Base-by-base conservation (phyloP, 1,284 basidiomycete genomes). In the Sanguinoderma infundibulare region DNA sequence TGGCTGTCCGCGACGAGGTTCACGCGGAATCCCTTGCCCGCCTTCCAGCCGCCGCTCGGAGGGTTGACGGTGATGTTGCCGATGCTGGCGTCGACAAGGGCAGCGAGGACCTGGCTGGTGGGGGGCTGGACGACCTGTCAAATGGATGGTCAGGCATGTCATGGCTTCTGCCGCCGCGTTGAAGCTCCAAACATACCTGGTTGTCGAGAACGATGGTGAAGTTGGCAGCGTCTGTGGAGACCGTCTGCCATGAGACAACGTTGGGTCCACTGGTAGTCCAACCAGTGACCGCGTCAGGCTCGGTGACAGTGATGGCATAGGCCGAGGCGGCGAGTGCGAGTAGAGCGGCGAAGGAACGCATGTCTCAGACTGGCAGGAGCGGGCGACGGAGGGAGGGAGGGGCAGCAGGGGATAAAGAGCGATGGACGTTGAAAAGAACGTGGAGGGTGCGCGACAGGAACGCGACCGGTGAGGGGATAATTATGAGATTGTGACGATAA, bases 141-240 rank as follows among this genome's bases (percentile, higher is more conserved):
- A 14, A 22, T 6, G 28, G 15, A 44, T 9, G 14, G 17, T 53
- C 3, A 32, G 46, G n/a, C 12, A 32, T 32, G 30, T 15, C 7
- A 5, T 17, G 10, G 7, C 6, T 32, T 49, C 3, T 49, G 9
- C 17, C 28, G n/a, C n/a, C n/a, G n/a, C n/a, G n/a, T 14, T 26
- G 30, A 20, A 22, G n/a, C 4, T 5, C 10, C 15, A 8, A 15
- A 44, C 80, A 65, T 60, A 84, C 91, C 73, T 61, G 74, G 76
- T 93, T 91, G 68, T 80, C 81, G 55, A 95, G 81, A 55, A 92
- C 76, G 53, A 84, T 80, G 12, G 88, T 85, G 75, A 95, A 94
- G 77, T 84, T 91, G 55, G 62, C 47, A 0, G 83, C 72, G 70
- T 94, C 91, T 20, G 89, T 89, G 61, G 62, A 62, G 63, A 92